A percentile compares a stretch with the other conserved stretches of the same genome.
These are phyloP conservation scores for Starmerella ratchasimensis DNA, from an alignment of 805 yeast genomes.

Conservation along the genomic window DNA sequence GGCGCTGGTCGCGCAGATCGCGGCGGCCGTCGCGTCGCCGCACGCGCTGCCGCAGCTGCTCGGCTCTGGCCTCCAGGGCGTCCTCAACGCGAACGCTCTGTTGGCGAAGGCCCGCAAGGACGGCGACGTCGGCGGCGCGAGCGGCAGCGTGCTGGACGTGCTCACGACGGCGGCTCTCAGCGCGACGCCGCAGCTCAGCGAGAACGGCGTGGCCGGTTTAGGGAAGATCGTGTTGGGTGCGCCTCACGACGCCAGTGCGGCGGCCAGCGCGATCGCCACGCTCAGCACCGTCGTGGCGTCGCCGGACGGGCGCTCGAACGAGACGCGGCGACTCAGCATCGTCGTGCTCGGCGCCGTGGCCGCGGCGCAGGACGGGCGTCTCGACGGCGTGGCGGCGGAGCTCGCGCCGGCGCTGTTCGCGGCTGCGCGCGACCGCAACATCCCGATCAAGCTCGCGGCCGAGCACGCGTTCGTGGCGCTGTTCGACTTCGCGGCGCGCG, in stretches of 20 bases:
- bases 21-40: constrained; percentile 25
- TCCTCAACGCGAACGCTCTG: constrained; percentile 23
- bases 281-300: constrained; percentile 39
- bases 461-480: constrained; percentile 74
- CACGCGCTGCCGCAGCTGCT: too few relatives aligned
- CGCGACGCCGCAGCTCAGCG: constrained; percentile 33
- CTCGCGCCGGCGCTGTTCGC: constrained; percentile 64
- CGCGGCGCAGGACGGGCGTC: constrained; percentile 42
- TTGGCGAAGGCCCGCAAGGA: constrained; percentile 22
- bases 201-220: constrained; percentile 62
- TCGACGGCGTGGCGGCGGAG: constrained; percentile 40
- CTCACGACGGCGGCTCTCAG: constrained; percentile 4
- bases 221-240: constrained; percentile 55
- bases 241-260: constrained; percentile 24
- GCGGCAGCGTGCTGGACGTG: too few relatives aligned
- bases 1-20: constrained; percentile 34
- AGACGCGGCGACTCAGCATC: constrained; percentile 65
- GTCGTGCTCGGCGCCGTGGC: constrained; percentile 57
- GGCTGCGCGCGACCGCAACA: constrained; percentile 72
- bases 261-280: constrained; percentile 28
- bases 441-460: constrained; percentile 87
- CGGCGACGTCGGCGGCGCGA: too few relatives aligned
- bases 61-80: constrained; percentile 13
- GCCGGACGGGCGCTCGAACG: constrained; percentile 51
- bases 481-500: constrained; percentile 53